phyloP scores from a whole-genome alignment of 2,329 filamentous ascomycete genomes.

The Phyllosticta citriasiana region DNA sequence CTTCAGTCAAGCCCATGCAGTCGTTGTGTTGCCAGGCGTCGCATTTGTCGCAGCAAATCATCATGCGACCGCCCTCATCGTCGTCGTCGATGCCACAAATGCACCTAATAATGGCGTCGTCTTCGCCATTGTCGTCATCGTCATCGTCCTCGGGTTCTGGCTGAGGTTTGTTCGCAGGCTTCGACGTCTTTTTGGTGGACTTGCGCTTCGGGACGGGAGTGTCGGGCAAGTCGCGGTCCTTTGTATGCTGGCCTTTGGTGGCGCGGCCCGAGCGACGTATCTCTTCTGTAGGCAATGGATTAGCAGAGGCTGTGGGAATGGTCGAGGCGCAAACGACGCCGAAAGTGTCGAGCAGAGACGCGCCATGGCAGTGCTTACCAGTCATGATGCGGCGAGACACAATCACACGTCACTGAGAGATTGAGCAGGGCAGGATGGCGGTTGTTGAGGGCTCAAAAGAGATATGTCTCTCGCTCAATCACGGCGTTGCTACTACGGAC shows the following conservation, averaged over 20 bases:
- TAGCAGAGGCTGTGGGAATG: constrained; percentile 16
- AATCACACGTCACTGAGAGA: constrained; percentile 9
- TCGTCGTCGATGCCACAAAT: constrained; percentile 84
- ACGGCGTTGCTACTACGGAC: constrained; percentile 15
- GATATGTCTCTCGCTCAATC: constrained; percentile 16
- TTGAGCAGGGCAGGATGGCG: neutral
- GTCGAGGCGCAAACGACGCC: neutral
- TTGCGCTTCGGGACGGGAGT: constrained; percentile 35
- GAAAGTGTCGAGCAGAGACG: constrained; percentile 1
- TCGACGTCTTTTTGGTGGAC: constrained; percentile 32
- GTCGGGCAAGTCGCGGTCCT: constrained; percentile 57
- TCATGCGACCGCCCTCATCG: constrained; percentile 76
- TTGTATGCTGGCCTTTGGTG: constrained; percentile 92
- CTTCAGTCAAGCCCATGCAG: constrained; percentile 78
- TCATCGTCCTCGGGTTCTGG: constrained; percentile 31
- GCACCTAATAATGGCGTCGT: constrained; percentile 77
- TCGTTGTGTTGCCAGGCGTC: constrained; percentile 95
- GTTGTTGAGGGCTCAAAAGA: constrained; percentile 8
- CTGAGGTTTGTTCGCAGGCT: constrained; percentile 37
- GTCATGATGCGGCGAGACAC: constrained; percentile 37
- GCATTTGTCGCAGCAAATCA: constrained; percentile 93
- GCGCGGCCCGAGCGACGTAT: constrained; percentile 88
- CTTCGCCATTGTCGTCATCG: constrained; percentile 40
- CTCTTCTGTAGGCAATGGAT: constrained; percentile 49
- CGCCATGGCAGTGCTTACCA: constrained; percentile 43